A percentile compares a stretch with the other conserved stretches of the same genome.
Conservation (phyloP, 441 rosid genomes). For the Gossypium armourianum region DNA sequence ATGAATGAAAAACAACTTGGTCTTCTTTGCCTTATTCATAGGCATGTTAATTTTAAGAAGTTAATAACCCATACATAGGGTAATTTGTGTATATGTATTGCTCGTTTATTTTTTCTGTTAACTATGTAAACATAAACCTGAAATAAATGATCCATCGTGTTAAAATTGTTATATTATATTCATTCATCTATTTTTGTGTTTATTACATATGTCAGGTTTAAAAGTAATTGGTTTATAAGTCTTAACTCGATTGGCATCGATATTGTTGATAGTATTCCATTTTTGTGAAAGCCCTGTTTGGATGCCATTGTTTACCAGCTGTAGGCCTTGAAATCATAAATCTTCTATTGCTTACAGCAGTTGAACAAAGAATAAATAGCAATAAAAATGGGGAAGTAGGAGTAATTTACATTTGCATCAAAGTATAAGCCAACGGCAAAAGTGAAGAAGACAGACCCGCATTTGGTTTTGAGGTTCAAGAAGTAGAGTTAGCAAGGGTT, state of each 20-base stretch:
- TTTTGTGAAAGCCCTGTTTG: background rate
- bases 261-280: too few species aligned
- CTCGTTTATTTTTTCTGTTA: background rate
- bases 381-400: constrained; percentile 6
- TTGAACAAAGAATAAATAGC: constrained; percentile 6
- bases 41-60: background rate
- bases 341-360: background rate
- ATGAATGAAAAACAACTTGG: background rate
- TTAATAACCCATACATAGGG: too few species aligned
- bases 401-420: background rate
- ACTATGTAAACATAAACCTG: background rate
- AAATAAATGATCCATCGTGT: background rate
- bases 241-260: too few species aligned
- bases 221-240: background rate
- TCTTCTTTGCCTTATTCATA: background rate
- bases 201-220: background rate
- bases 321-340: background rate
- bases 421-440: background rate
- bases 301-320: background rate
- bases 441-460: background rate
- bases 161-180: background rate
- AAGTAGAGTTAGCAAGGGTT: constrained; percentile 40
- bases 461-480: constrained; percentile 22
- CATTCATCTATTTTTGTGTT: background rate
- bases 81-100: background rate